phyloP scores from a whole-genome alignment of 1,139 yeast species.

The Pichiaceae sp. region DNA sequence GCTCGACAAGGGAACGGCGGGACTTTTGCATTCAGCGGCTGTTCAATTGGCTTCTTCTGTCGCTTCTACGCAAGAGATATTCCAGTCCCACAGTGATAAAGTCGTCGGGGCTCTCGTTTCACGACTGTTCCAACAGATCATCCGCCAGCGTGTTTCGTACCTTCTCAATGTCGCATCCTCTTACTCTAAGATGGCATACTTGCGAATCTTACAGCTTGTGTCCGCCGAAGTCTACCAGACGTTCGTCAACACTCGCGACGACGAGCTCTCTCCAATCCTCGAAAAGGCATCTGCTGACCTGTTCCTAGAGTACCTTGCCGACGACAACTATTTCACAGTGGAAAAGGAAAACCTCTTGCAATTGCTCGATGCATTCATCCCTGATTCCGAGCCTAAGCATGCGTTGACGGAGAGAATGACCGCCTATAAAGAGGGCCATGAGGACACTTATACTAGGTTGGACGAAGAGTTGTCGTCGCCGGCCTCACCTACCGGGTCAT shows the following conservation, averaged over 20 bases:
- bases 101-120: conserved; percentile 68
- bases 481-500: neutral
- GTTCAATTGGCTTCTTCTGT: conserved; percentile 58
- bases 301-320: conserved; percentile 63
- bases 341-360: conserved; percentile 70
- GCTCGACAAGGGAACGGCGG: conserved; percentile 16
- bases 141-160: conserved; percentile 60
- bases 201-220: conserved; percentile 64
- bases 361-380: conserved; percentile 41
- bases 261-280: conserved; percentile 44
- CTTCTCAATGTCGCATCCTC: conserved; percentile 59
- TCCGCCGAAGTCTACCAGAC: conserved; percentile 55
- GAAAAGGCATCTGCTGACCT: conserved; percentile 70
- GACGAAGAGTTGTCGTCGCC: neutral
- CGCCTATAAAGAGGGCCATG: conserved; percentile 12
- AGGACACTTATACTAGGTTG: neutral
- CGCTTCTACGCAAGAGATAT: conserved; percentile 64
- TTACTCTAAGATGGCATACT: conserved; percentile 63
- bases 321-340: conserved; percentile 58
- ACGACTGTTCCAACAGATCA: conserved; percentile 68
- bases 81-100: conserved; percentile 52
- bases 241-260: conserved; percentile 37
- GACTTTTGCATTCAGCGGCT: conserved; percentile 14
- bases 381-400: conserved; percentile 43
- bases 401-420: conserved; percentile 34